Evolutionary conservation across 2,329 filamentous ascomycete genomes (phyloP), one percentile per base, ranked within the genome.

Genomic region (Nigrograna mackinnonii): DNA sequence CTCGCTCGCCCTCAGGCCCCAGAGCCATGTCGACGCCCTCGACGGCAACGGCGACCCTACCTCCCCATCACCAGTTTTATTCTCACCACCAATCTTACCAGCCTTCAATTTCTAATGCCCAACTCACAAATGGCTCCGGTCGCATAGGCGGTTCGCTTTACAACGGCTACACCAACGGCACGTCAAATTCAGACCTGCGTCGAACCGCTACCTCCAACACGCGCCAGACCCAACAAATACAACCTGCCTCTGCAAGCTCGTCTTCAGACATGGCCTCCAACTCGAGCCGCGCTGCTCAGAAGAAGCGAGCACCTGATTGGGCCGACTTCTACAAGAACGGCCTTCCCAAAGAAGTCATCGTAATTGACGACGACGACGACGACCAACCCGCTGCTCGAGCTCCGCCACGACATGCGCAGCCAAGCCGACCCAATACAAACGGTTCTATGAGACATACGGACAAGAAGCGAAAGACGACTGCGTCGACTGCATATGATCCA

Each of bases 391-490:
- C 44, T 21, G 18, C 26, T 19, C 55, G 46, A 20, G 55, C 43
- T 14, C 52, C 46, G 24, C 50, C 56, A 21, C 63, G 53, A 31
- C 56, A 52, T 35, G 50, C 55, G 18, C 56, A 45, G 28, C 49
- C 58, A 14, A 45, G 39, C 20, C 54, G 57, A 41, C 11, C 31
- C 11, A 50, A 52, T 7, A 53, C 76, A 11, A 78, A 78, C 22
- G 74, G 72, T 3, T 71, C 69, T 4, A 52, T 58, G 32, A 73
- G 74, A 22, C 84, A 85, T 63, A 69, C 79, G 33, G 79, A 82
- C 60, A 96, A 92, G 76, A 90, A 83, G 77, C 80, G 85, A 72
- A 89, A 85, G 70, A 89, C 83, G 67, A 75, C 77, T 59, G 67
- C 79, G 55, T 69, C 82, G 55, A 72, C 76, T 3, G 75, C 75